Base-by-base conservation (phyloP, 2,329 filamentous ascomycete genomes). In the Colletotrichum navitas region DNA sequence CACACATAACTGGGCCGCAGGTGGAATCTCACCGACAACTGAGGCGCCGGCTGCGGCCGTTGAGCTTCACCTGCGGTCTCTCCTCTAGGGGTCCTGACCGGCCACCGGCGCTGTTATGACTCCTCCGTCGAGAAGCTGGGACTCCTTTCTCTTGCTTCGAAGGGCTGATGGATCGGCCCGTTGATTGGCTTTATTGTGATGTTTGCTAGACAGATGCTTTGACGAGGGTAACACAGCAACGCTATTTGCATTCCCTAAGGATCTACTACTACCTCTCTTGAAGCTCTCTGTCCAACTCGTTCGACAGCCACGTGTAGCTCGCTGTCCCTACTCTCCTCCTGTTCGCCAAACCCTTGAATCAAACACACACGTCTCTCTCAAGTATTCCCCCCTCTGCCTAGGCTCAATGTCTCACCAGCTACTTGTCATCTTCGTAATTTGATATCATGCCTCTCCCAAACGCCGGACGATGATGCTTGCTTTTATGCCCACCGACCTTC, bases 391-490 rank as follows among this genome's bases (percentile, higher is more conserved):
- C 14, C 32, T 66, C 56, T 55, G 47, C 36, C 63, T 56, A 54
- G 39, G 49, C 32, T 60, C 18, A 39, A 69, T 64, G 59, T 55
- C 45, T 59, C 58, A 32, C 60, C 60, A 18, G 36, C 61, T 61
- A 29, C 34, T 59, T 32, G 58, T 47, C 59, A 29, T 62, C 32
- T 54, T 41, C 63, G 41, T 69, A 60, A 64, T 56, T 63, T 47
- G 69, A 69, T 60, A 69, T 58, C 18, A 45, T 71, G 67, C 65
- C 59, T 59, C 62, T 11, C 67, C 41, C 61, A 36, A 72, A 72
- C 67, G 70, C 70, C 67, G 45, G 67, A 72, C 67, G 41, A 72
- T 66, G 66, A 72, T 72, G 67, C 61, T 71, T 58, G 47, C 58
- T 56, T 29, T 47, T 49, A 71, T 71, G 70, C 62, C 61, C 67